Evolutionary conservation across 768 basidiomycete species (phyloP).

Genomic region (Mycena polygramma): DNA sequence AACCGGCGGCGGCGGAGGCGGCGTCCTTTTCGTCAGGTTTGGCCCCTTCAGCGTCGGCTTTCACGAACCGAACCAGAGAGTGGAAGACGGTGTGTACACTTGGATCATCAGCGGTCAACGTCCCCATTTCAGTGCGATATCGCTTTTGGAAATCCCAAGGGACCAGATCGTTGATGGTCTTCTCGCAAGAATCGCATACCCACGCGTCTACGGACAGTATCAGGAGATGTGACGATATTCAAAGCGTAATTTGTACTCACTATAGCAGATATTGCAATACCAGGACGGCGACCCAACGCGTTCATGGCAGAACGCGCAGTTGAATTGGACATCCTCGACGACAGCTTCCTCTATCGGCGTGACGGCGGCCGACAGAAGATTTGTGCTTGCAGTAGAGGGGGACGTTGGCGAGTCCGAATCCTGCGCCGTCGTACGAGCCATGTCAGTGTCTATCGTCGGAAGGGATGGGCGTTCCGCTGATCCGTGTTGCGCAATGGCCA

Average conservation of each 20-base stretch:
- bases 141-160: slow-evolving; percentile 28
- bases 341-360: neutral
- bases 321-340: neutral
- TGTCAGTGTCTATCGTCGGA: slow-evolving; percentile 5
- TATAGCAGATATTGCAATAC: slow-evolving; percentile 21
- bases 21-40: neutral
- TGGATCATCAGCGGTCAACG: neutral
- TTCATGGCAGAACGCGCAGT: slow-evolving; percentile 4
- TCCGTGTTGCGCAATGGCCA: neutral
- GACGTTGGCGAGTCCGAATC: neutral
- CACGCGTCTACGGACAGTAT: slow-evolving; percentile 5
- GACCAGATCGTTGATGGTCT: neutral
- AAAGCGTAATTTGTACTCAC: neutral
- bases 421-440: neutral
- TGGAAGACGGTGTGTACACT: slow-evolving; percentile 16
- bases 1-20: neutral
- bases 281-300: slow-evolving; percentile 18
- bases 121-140: slow-evolving; percentile 3
- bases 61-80: slow-evolving; percentile 7
- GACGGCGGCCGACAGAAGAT: slow-evolving; percentile 5
- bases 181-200: slow-evolving; percentile 30
- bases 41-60: neutral
- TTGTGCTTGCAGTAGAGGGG: neutral
- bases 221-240: neutral
- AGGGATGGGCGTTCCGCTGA: neutral